Conservation (phyloP, 148 eudicot species). For the Persicaria maculosa region DNA sequence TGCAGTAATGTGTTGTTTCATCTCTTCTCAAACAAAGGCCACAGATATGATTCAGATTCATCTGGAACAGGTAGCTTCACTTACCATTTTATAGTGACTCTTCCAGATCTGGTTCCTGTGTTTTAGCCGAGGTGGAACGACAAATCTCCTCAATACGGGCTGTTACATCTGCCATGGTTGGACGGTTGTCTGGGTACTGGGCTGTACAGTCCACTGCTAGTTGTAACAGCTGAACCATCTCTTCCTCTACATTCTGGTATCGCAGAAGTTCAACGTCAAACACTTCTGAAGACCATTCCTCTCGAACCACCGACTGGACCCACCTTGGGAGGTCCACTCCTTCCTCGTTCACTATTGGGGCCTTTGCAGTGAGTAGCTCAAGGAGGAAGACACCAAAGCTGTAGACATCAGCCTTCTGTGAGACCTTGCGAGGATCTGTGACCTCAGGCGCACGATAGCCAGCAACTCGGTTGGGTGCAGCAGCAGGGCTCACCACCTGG, state of each 20-base stretch:
- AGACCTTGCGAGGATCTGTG: constrained; percentile 60
- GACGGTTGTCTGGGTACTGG: constrained; percentile 83
- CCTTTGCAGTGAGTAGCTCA: constrained; percentile 79
- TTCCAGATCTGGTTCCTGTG: constrained; percentile 27
- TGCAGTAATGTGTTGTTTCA: constrained; percentile 10
- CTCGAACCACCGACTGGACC: constrained; percentile 90
- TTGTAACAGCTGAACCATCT: constrained; percentile 83
- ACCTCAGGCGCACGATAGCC: constrained; percentile 96
- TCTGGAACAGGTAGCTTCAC: neutral
- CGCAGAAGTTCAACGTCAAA: constrained; percentile 79
- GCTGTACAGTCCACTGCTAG: constrained; percentile 76
- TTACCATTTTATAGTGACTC: constrained; percentile 20
- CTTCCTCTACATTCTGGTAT: constrained; percentile 75
- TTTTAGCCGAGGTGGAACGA: constrained; percentile 18
- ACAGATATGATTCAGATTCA: neutral
- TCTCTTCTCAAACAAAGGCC: constrained; percentile 3
- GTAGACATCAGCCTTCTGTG: constrained; percentile 86
- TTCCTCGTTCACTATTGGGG: constrained; percentile 75
- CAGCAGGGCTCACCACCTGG: constrained; percentile 56
- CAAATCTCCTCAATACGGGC: constrained; percentile 52
- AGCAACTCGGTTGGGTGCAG: constrained; percentile 63
- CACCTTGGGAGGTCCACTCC: constrained; percentile 94
- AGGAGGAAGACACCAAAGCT: constrained; percentile 83
- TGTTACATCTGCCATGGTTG: constrained; percentile 54
- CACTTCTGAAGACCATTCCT: constrained; percentile 85